phyloP scores from a whole-genome alignment of 2,329 filamentous ascomycete species.

The Lomentospora prolificans region DNA sequence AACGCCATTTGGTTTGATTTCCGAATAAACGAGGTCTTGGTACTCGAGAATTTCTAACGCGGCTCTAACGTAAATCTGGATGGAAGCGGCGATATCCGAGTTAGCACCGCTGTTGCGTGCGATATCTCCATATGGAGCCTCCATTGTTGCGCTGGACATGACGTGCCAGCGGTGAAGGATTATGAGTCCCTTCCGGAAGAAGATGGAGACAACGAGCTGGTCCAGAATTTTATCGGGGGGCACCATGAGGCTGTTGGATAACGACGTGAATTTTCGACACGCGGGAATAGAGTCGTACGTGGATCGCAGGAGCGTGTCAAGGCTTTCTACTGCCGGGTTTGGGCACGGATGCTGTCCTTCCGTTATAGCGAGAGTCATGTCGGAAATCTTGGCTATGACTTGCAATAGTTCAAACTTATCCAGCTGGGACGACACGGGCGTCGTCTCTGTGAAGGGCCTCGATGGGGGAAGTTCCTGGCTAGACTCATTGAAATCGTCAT shows the following conservation, averaged over 20 bases:
- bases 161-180: neutral
- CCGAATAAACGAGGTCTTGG: neutral
- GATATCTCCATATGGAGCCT: neutral
- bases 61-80: neutral
- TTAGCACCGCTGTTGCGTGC: neutral
- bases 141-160: neutral
- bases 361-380: neutral
- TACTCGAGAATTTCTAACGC: neutral
- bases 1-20: neutral
- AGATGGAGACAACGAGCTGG: neutral
- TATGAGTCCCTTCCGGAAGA: neutral
- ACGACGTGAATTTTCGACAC: neutral
- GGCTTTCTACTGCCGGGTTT: neutral
- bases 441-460: neutral
- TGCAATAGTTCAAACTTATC: neutral
- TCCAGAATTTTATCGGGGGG: neutral
- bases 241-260: neutral
- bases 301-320: neutral
- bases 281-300: neutral
- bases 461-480: neutral
- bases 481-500: neutral
- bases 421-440: neutral
- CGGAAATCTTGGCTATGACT: neutral
- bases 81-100: neutral
- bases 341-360: neutral